Evolutionary conservation across 495 filamentous ascomycete species (phyloP), one percentile per base, ranked within the genome.

Genomic region (Penicillium ochrochloron): DNA sequence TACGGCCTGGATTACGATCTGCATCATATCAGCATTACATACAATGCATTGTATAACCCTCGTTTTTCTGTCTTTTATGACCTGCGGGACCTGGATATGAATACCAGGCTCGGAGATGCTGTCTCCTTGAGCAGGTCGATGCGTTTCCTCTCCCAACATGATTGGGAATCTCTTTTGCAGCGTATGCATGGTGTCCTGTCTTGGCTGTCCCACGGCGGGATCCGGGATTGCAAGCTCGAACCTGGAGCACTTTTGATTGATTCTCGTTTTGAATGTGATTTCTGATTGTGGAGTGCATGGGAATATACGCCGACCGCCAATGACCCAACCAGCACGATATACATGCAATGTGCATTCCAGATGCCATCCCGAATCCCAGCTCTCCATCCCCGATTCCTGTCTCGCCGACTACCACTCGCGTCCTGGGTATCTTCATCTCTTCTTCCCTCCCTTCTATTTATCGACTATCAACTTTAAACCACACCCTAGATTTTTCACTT

Each of bases 121-220:
- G 1, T 42, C 14, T 42, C 17, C n/a, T 46, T 21, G 42, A 46
- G n/a, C 42, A 9, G n/a, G 42, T 46, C n/a, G 42, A 46, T 5
- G n/a, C 60, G 35, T 39, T 66, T 57, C 55, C 60, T 57, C 64
- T 64, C 44, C 59, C 61, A 39, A 64, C 60, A 48, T 62, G 65
- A 68, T 71, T 35, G 31, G 67, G n/a, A 31, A 25, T 19, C 12
- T 25, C 6, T 34, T 54, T 34, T 51, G 25, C 27, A 72, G 71
- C 71, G 71, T 60, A 66, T 74, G 71, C 71, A 74, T 74, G 67
- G 68, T 72, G 67, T 64, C 60, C 57, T 42, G 10, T 41, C 50
- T 33, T 25, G 14, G 12, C 64, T 63, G 67, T 70, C 61, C 62
- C 50, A 61, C 61, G 69, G 63, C 69, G 51, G 69, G 66, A 68